These are phyloP conservation scores for Comarum palustre DNA, from an alignment of 306 rosid genomes.

Conservation along the genomic window DNA sequence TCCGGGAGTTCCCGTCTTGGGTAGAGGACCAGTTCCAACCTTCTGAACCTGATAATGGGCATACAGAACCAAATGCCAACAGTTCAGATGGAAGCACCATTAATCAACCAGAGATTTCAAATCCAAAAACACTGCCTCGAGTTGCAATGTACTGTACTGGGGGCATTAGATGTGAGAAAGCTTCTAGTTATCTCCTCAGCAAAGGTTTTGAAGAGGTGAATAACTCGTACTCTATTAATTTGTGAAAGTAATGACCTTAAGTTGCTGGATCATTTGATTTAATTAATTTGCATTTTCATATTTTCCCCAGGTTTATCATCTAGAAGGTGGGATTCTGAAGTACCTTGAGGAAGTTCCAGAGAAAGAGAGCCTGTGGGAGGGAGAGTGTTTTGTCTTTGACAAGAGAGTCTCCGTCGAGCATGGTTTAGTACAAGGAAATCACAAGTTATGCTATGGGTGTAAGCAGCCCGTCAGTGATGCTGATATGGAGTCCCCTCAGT, in stretches of 20 bases:
- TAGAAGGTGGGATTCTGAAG: conserved; percentile 95
- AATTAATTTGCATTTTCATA: not conserved
- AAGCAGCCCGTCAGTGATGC: conserved; percentile 89
- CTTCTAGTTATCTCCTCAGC: conserved; percentile 81
- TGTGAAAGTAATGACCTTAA: not conserved
- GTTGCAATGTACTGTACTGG: conserved; percentile 99
- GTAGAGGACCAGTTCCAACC: conserved; percentile 62
- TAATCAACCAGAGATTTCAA: conserved; percentile 32
- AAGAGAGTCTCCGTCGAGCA: conserved; percentile 91
- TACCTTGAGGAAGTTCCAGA: conserved; percentile 81
- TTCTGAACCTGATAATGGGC: conserved; percentile 25
- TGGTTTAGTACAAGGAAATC: conserved; percentile 74
- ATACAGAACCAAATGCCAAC: conserved; percentile 23
- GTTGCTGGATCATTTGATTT: conserved; percentile 10
- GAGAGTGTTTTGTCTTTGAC: conserved; percentile 95
- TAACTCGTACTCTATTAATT: conserved; percentile 12
- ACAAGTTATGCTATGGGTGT: conserved; percentile 94
- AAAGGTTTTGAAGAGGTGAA: conserved; percentile 89
- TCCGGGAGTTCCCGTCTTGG: conserved; percentile 92
- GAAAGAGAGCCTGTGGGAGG: conserved; percentile 86
- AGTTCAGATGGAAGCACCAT: conserved; percentile 34
- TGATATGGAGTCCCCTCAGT: conserved; percentile 76
- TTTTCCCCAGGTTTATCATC: conserved; percentile 67
- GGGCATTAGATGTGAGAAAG: conserved; percentile 97
- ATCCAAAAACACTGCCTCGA: conserved; percentile 48